Evolutionary conservation across 2,329 filamentous ascomycete genomes (phyloP).

Genomic region (Calonectria pseudoturangicola): DNA sequence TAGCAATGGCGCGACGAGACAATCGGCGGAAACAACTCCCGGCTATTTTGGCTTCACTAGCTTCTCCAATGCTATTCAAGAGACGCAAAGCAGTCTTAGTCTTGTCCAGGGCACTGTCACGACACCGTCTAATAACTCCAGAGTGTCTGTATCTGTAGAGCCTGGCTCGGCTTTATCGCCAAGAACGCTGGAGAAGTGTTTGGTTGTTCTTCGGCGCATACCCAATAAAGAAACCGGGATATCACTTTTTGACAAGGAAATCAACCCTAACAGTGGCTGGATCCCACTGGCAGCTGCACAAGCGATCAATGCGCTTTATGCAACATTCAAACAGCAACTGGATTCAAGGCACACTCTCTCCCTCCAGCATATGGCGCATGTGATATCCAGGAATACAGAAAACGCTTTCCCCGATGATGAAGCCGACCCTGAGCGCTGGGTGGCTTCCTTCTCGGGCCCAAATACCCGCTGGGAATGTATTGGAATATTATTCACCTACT

Average conservation of each 20-base stretch:
- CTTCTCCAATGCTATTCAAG: neutral
- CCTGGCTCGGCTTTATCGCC: neutral
- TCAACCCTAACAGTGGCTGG: conserved; percentile 4
- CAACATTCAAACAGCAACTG: neutral
- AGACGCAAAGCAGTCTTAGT: conserved; percentile 1
- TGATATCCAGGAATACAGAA: conserved; percentile 4
- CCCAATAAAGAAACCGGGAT: neutral
- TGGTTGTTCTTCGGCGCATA: neutral
- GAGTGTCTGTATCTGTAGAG: neutral
- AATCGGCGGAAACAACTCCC: neutral
- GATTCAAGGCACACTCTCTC: neutral
- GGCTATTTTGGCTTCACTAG: conserved; percentile 13
- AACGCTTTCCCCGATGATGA: neutral
- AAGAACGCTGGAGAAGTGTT: conserved; percentile 5
- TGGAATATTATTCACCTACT: neutral
- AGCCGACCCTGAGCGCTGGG: neutral
- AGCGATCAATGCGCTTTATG: neutral
- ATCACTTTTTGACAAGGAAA: neutral
- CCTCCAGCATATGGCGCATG: conserved; percentile 5
- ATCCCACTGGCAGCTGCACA: neutral
- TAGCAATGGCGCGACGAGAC: neutral
- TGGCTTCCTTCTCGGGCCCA: neutral
- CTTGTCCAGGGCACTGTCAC: neutral
- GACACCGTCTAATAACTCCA: neutral
- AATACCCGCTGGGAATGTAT: conserved; percentile 14